Evolutionary conservation across 768 basidiomycete species (phyloP), one percentile per base, ranked within the genome.

Genomic region (Termitomyces sp.): DNA sequence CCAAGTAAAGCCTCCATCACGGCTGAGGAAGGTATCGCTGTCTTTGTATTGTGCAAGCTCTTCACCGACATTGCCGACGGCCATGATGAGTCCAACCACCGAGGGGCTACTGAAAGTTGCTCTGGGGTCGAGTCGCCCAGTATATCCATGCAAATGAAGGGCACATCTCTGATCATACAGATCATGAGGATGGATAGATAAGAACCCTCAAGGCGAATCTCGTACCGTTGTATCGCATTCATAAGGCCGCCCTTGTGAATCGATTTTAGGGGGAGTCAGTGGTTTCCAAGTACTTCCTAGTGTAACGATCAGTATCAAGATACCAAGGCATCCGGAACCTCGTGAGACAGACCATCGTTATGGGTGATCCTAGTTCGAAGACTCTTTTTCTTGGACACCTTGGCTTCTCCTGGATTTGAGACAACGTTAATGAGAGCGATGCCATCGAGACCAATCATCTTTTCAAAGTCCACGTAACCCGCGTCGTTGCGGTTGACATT

Each of bases 1-100:
- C 97, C 97, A 99, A 0, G 92, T 94, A 74, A 97, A 97, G 9
- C 97, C 97, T 2, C 86, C 97, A 65, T 99, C 93, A 4, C 97
- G 92, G 57, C 92, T 93, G 44, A 98, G 81, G 87, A 97, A 98
- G 2, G 95, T 97, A 70, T 98, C 96, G 60, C 88, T 87, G 33
- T 98, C 90, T 4, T 78, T 81, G 74, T 99, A 99, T 0, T 86
- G 76, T 0, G 83, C 86, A 2, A 99, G 83, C 1, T 75, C 68
- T 62, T 93, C 89, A 42, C 97, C 97, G 15, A 99, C 95, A 65
- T 93, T 98, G 8, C 97, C 97, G 47, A 98, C 95, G 1, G 90
- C 97, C 83, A 99, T 91, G 73, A 99, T 81, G 13, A 99, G 79
- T 13, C 97, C 97, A 11, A 93, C 88, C 16, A 95, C 85, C 5